phyloP scores from a whole-genome alignment of 1,284 basidiomycete genomes.

The Sporisorium graminicola region DNA sequence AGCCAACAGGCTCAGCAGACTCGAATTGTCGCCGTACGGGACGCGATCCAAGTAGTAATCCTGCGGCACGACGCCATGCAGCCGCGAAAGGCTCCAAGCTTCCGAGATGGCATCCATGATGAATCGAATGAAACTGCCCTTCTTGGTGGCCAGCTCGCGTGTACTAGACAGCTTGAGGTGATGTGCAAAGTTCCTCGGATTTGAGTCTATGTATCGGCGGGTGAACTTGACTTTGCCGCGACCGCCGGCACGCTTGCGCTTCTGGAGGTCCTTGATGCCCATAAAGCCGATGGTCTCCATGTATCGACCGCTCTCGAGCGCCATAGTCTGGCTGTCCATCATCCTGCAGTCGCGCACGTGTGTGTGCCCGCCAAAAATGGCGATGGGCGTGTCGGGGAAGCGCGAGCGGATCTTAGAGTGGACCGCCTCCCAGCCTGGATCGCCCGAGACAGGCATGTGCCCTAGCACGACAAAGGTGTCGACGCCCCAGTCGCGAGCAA shows the following conservation, averaged over 20 bases:
- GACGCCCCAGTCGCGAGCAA: conserved; percentile 50
- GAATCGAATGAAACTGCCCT: conserved; percentile 57
- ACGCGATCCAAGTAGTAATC: conserved; percentile 67
- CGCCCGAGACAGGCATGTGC: conserved; percentile 65
- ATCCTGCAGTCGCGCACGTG: conserved; percentile 66
- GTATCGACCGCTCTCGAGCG: conserved; percentile 65
- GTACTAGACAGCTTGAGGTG: conserved; percentile 46
- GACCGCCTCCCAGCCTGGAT: conserved; percentile 62
- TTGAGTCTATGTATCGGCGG: conserved; percentile 72
- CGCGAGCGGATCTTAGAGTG: conserved; percentile 56
- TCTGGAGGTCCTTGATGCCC: conserved; percentile 49
- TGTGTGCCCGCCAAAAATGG: conserved; percentile 64
- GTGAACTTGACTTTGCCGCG: conserved; percentile 68
- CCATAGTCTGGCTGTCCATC: conserved; percentile 61
- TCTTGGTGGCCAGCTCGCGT: conserved; percentile 57
- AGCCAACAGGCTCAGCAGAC: conserved; percentile 59
- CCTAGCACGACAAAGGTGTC: conserved; percentile 66
- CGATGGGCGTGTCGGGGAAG: conserved; percentile 62
- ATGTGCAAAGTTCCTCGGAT: conserved; percentile 69
- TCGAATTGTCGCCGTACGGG: conserved; percentile 48
- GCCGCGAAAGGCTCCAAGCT: conserved; percentile 61
- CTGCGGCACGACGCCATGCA: conserved; percentile 63
- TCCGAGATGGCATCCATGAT: conserved; percentile 61
- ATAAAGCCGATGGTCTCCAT: conserved; percentile 58
- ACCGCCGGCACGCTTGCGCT: conserved; percentile 35